Percentiles rank a stretch among this genome's conserved stretches.
Conservation (phyloP, 2,329 filamentous ascomycete genomes). For the Colletotrichum scovillei region DNA sequence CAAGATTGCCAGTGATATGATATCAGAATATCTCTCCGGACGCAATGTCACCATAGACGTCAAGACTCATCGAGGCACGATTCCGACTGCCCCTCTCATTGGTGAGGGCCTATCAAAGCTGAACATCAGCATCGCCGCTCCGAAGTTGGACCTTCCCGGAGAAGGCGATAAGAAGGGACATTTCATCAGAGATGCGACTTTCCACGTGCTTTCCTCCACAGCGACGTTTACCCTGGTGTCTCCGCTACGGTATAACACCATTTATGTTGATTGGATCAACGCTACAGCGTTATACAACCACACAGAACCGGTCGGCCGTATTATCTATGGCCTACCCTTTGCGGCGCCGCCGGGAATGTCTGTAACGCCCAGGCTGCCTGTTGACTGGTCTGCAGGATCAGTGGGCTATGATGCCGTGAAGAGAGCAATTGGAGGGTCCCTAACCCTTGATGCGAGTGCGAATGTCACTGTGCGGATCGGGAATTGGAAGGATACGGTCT, state of each 20-base stretch:
- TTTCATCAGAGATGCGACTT: slow-evolving; percentile 87
- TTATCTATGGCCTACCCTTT: slow-evolving; percentile 80
- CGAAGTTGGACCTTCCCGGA: slow-evolving; percentile 71
- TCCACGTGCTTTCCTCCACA: slow-evolving; percentile 88
- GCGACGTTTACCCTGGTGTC: slow-evolving; percentile 87
- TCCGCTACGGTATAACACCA: slow-evolving; percentile 76
- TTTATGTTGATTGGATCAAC: slow-evolving; percentile 83
- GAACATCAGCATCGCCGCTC: slow-evolving; percentile 77
- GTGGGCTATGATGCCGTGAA: slow-evolving; percentile 86
- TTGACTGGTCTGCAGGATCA: slow-evolving; percentile 80
- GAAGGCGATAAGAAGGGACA: slow-evolving; percentile 61
- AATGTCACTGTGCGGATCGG: slow-evolving; percentile 80
- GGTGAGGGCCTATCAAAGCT: slow-evolving; percentile 79
- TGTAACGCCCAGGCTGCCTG: slow-evolving; percentile 80
- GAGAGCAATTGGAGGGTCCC: slow-evolving; percentile 80
- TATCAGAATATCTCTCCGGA: slow-evolving; percentile 90
- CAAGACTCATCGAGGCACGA: slow-evolving; percentile 75
- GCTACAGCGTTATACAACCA: slow-evolving; percentile 89
- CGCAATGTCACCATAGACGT: slow-evolving; percentile 85
- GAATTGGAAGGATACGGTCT: slow-evolving; percentile 77
- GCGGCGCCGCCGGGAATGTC: slow-evolving; percentile 80
- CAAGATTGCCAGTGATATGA: slow-evolving; percentile 74
- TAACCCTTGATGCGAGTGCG: slow-evolving; percentile 84
- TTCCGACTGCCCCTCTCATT: slow-evolving; percentile 79
- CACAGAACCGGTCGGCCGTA: slow-evolving; percentile 80